Conservation (phyloP, 768 basidiomycete species). For the Tricholoma bakamatsutake region DNA sequence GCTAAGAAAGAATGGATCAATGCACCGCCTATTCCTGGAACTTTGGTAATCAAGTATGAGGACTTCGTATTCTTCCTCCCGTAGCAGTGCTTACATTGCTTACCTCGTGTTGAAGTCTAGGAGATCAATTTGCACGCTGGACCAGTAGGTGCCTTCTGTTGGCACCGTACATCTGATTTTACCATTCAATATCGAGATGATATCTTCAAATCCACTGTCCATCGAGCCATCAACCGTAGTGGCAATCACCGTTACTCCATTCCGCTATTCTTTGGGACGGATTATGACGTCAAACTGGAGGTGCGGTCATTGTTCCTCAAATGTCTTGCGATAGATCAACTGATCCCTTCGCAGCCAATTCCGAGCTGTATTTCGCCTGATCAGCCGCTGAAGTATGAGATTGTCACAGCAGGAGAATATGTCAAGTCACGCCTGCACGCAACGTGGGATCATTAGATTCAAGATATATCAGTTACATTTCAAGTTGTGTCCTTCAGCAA, state of each 20-base stretch:
- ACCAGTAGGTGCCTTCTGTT: slow-evolving; percentile 52
- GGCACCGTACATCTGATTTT: not conserved
- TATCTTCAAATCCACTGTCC: slow-evolving; percentile 85
- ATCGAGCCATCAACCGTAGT: slow-evolving; percentile 76
- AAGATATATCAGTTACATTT: not conserved
- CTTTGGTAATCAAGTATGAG: slow-evolving; percentile 79
- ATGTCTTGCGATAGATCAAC: not conserved
- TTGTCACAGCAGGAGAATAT: slow-evolving; percentile 78
- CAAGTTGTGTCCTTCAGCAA: not conserved
- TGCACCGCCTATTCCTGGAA: slow-evolving; percentile 72
- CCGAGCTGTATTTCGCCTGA: slow-evolving; percentile 42
- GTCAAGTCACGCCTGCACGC: slow-evolving; percentile 68
- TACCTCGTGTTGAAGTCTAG: slow-evolving; percentile 41
- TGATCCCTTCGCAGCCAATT: slow-evolving; percentile 35
- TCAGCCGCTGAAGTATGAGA: slow-evolving; percentile 54
- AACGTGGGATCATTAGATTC: slow-evolving; percentile 37
- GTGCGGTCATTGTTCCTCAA: slow-evolving; percentile 31
- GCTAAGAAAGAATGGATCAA: slow-evolving; percentile 73
- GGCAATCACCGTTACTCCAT: slow-evolving; percentile 75
- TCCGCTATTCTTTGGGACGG: slow-evolving; percentile 86
- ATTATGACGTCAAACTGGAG: slow-evolving; percentile 79
- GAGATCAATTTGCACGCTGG: slow-evolving; percentile 86
- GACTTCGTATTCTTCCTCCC: not conserved
- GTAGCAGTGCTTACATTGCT: not conserved
- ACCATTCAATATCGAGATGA: slow-evolving; percentile 48